Percentiles rank a stretch among this genome's conserved stretches.
Evolutionary conservation across 441 rosid species (phyloP).

Genomic region (Jatropha multifida): DNA sequence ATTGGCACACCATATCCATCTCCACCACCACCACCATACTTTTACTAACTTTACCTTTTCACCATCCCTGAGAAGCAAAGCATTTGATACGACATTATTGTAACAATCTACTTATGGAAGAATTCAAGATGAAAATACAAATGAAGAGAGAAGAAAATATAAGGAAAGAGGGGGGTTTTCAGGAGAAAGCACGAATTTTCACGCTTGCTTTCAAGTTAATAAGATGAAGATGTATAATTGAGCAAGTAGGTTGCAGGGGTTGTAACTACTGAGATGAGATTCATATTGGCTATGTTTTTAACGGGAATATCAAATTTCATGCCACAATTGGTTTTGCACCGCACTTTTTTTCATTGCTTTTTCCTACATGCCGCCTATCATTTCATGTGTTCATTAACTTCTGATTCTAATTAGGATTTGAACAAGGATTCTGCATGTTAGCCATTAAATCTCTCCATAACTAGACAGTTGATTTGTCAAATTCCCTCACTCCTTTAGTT

Average conservation of each 20-base stretch:
- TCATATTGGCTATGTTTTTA: conserved; percentile 5
- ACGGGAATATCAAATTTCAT: background rate
- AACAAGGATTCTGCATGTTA: background rate
- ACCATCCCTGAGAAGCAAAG: background rate
- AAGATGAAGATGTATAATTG: conserved; percentile 9
- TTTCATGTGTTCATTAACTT: background rate
- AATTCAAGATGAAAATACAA: background rate
- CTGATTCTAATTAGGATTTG: background rate
- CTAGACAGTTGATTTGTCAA: background rate
- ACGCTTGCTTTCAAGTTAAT: background rate
- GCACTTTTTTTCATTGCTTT: background rate
- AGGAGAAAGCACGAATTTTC: background rate
- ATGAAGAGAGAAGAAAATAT: background rate
- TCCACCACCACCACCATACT: conserved; percentile 45
- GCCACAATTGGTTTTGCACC: background rate
- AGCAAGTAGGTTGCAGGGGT: conserved; percentile 10
- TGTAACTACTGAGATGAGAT: conserved; percentile 21
- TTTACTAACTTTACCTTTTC: conserved; percentile 22
- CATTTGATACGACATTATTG: conserved; percentile 4
- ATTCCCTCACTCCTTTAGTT: background rate
- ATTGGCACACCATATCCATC: conserved; percentile 35
- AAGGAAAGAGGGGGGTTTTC: background rate
- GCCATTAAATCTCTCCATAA: background rate
- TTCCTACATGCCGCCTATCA: background rate
- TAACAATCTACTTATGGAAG: background rate